Evolutionary conservation across 2,329 filamentous ascomycete species (phyloP), one percentile per base, ranked within the genome.

Genomic region (Aspergillus intermedius): DNA sequence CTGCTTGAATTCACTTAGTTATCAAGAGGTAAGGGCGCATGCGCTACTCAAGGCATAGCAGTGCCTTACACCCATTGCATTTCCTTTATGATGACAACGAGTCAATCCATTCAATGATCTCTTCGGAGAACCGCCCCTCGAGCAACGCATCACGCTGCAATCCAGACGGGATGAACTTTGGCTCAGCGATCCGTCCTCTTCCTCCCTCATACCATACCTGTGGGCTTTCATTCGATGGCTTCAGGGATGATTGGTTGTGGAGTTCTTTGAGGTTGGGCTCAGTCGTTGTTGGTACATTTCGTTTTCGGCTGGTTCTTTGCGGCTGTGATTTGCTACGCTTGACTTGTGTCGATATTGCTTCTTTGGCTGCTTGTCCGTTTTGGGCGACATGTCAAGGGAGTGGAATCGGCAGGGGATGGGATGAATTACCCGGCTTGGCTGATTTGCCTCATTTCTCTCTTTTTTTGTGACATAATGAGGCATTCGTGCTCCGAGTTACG

Each of bases 41-140:
- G 6, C 57, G 55, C 54, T 49, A 34, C 49, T 22, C 44, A 35
- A 32, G 28, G 50, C 46, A 45, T 42, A 43, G 28, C 39, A 19
- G 22, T 23, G 12, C 12, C 10, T 12, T 25, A 17, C 17, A 32
- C 30, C 22, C 19, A 13, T 25, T n/a, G 44, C 54, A 45, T 22
- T 45, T 42, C 58, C 59, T 69, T 68, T 59, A 78, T 74, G 77
- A 80, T 77, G 77, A 78, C 75, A 78, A 72, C 74, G 67, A 79
- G 77, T 79, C 75, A 76, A 80, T 80, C 77, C 77, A 80, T 80
- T 80, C 77, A 77, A 80, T 67, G 76, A 80, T 69, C 69, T 69
- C 63, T 57, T 53, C 47, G 43, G 63, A 63, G 62, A 66, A 67
- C 66, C 67, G 59, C 66, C 67, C 61, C 60, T 68, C 61, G 62